Percentiles rank a stretch among this genome's conserved stretches.
phyloP scores from a whole-genome alignment of 2,329 filamentous ascomycete genomes.

The Arthrobotrys sinensis region DNA sequence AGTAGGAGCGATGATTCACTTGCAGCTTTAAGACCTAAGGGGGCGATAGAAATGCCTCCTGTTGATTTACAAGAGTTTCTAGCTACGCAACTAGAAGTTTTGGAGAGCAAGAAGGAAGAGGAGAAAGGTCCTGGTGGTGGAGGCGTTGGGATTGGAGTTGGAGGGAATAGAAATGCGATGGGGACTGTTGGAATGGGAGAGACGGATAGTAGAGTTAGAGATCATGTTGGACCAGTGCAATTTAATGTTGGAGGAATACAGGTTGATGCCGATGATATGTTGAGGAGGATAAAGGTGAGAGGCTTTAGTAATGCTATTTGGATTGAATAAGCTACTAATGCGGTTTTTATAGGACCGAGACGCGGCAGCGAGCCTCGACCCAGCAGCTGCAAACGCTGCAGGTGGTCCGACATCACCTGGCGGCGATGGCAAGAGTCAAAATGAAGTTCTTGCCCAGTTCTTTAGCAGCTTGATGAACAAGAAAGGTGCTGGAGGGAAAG shows the following conservation, averaged over 20 bases:
- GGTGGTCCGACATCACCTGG: slow-evolving; percentile 64
- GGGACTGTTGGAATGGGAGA: slow-evolving; percentile 67
- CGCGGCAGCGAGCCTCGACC: slow-evolving; percentile 65
- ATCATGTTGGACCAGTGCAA: slow-evolving; percentile 93
- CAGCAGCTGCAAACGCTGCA: slow-evolving; percentile 26
- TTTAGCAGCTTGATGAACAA: slow-evolving; percentile 75
- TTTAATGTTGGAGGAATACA: slow-evolving; percentile 99
- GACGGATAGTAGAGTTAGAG: slow-evolving; percentile 71
- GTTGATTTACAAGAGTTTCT: slow-evolving; percentile 85
- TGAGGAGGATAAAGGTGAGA: slow-evolving; percentile 84
- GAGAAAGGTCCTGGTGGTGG: slow-evolving; percentile 67
- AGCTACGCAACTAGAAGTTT: slow-evolving; percentile 78
- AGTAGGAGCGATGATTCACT: slow-evolving; percentile 76
- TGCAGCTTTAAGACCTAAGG: slow-evolving; percentile 70
- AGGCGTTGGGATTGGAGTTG: slow-evolving; percentile 59
- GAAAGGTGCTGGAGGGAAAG: slow-evolving; percentile 57
- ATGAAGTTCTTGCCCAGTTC: slow-evolving; percentile 75
- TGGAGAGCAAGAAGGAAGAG: slow-evolving; percentile 77
- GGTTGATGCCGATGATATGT: slow-evolving; percentile 93
- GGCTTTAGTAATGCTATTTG: neutral
- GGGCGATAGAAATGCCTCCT: slow-evolving; percentile 75
- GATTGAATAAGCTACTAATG: slow-evolving; percentile 62
- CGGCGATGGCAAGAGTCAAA: slow-evolving; percentile 70
- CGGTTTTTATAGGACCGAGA: slow-evolving; percentile 67
- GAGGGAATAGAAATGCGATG: slow-evolving; percentile 62